Percentiles rank a stretch among this genome's conserved stretches.
Conservation (phyloP, 108 stramenopile species). For the Pseudonitzschia multistriata region DNA sequence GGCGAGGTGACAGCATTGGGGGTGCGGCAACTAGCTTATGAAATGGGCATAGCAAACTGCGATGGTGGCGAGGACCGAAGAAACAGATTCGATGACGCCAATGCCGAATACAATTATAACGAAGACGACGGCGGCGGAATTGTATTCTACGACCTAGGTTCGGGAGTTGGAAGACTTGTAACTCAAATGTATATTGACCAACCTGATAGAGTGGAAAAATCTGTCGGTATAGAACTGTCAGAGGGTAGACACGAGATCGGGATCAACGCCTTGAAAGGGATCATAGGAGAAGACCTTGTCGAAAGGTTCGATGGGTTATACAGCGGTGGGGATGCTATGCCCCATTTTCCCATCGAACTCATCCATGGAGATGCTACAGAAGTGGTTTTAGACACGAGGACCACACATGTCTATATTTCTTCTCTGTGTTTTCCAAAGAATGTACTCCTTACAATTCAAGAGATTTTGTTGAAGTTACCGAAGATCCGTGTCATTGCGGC, state of each 20-base stretch:
- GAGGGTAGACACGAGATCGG: conserved; percentile 22
- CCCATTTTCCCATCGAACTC: not conserved
- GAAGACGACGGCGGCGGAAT: not conserved
- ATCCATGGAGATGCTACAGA: conserved; percentile 14
- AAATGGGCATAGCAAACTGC: conserved; percentile 11
- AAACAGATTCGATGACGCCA: not conserved
- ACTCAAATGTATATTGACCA: conserved; percentile 10
- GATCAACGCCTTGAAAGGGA: not conserved
- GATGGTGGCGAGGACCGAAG: not conserved
- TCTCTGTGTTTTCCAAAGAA: conserved; percentile 28
- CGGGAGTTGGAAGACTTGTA: conserved; percentile 2
- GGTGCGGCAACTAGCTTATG: conserved; percentile 6
- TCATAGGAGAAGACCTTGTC: not conserved
- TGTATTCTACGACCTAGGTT: conserved; percentile 2
- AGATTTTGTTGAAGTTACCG: conserved; percentile 14
- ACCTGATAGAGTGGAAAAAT: conserved; percentile 5
- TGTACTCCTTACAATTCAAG: conserved; percentile 18
- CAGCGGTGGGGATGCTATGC: not conserved
- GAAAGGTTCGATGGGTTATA: not conserved
- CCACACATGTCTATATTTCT: conserved; percentile 19
- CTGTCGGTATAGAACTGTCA: conserved; percentile 24
- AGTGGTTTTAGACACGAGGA: not conserved
- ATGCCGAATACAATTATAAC: not conserved
- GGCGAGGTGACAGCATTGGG: conserved; percentile 15
- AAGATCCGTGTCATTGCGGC: conserved; percentile 19